Evolutionary conservation across 768 basidiomycete genomes (phyloP), one percentile per base, ranked within the genome.

Genomic region (Lactifluus rugatus): DNA sequence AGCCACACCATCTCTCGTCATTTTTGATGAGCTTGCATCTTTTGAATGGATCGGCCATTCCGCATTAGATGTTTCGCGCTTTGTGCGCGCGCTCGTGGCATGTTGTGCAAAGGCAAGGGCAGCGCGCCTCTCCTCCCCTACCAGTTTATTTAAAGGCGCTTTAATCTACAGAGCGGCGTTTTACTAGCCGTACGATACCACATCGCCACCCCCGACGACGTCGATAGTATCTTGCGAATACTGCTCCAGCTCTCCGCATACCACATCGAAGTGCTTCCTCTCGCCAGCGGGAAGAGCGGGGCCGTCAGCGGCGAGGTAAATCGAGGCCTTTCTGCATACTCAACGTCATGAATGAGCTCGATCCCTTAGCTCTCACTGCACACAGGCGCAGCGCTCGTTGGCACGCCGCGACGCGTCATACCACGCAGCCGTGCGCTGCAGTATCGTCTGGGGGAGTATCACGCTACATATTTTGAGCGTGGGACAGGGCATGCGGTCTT

Each of bases 211-310:
- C 69, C 80, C 2, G 79, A 79, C 41, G 82, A 83, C 53, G 77
- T 79, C 0, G 85, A 88, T 62, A 76, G 81, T 36, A 68, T 87
- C 1, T 78, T 87, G 52, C 76, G 77, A 32, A 71, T 75, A 31
- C 70, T 90, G 21, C 70, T 83, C 19, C 84, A 87, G 53, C 67
- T 85, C 2, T 83, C 80, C 62, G 74, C 81, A 2, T 84, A 84
- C 62, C 87, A 89, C 63, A 64, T 90, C 3, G 88, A 90, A 57
- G 83, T 90, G 2, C 74, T 77, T 41, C 81, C 88, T 0, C 73
- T 92, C 7, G 74, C 82, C 1, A 89, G 85, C 61, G 89, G 89
- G 5, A 74, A 82, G 25, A 91, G 89, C 60, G 88, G 87, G 2
- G 75, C 82, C 21, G 84, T 92, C 28, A 87, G 81, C 57, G 89